Evolutionary conservation across 2,329 filamentous ascomycete species (phyloP).

Genomic region (Cytospora chrysosperma): DNA sequence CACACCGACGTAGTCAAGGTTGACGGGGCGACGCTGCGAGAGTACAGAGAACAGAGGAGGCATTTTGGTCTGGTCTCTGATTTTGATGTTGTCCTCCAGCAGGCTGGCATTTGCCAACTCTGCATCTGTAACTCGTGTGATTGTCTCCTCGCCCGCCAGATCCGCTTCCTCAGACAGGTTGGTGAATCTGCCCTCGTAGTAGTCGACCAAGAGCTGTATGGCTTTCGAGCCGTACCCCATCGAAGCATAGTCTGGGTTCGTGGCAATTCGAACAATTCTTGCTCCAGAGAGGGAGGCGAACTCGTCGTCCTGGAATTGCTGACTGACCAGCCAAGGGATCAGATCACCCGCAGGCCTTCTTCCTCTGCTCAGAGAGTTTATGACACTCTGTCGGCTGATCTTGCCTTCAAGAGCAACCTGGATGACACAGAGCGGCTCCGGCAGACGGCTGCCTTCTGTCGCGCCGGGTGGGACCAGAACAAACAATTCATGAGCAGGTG

Average conservation of each 20-base stretch:
- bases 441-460: constrained; percentile 73
- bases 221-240: constrained; percentile 96
- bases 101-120: constrained; percentile 76
- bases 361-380: constrained; percentile 85
- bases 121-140: constrained; percentile 77
- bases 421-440: constrained; percentile 91
- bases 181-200: constrained; percentile 91
- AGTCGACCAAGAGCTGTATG: constrained; percentile 82
- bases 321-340: constrained; percentile 95
- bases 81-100: constrained; percentile 82
- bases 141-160: constrained; percentile 55
- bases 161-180: constrained; percentile 71
- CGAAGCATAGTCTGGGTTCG: constrained; percentile 85
- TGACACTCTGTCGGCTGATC: constrained; percentile 88
- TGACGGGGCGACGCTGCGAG: constrained; percentile 74
- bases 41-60: constrained; percentile 90
- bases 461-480: constrained; percentile 86
- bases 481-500: constrained; percentile 93
- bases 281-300: constrained; percentile 93
- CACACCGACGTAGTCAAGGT: constrained; percentile 90
- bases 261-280: constrained; percentile 89
- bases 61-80: constrained; percentile 88
- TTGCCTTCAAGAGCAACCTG: constrained; percentile 93
- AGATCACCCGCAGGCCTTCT: constrained; percentile 88
- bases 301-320: constrained; percentile 97